phyloP scores from a whole-genome alignment of 2,329 filamentous ascomycete species.

The Zymoseptoria passerinii region DNA sequence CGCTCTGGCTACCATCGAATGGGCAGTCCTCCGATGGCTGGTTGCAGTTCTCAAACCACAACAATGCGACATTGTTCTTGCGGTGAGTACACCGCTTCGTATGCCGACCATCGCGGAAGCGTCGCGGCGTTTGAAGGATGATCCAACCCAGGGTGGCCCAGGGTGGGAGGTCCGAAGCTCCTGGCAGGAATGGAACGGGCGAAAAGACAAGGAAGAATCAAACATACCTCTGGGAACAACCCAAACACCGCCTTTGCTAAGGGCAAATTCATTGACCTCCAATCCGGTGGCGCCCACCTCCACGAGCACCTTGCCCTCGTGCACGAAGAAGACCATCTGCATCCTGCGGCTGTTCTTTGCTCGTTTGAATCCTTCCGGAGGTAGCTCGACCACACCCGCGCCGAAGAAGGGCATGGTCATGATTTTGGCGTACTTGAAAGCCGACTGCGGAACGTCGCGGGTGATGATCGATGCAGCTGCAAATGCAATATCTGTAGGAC shows the following conservation, averaged over 20 bases:
- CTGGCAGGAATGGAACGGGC: constrained; percentile 9
- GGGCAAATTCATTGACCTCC: constrained; percentile 65
- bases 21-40: constrained; percentile 6
- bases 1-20: constrained; percentile 7
- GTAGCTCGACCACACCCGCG: constrained; percentile 80
- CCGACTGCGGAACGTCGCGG: constrained; percentile 52
- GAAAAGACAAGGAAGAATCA: constrained; percentile 27
- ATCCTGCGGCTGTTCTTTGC: constrained; percentile 90
- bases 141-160: neutral
- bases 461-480: constrained; percentile 49
- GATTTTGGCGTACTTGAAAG: constrained; percentile 84
- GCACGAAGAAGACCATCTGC: constrained; percentile 95
- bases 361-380: constrained; percentile 72
- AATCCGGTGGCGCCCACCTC: constrained; percentile 46
- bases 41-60: constrained; percentile 14
- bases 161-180: constrained; percentile 3
- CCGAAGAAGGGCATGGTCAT: constrained; percentile 79
- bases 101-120: constrained; percentile 1
- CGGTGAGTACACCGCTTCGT: constrained; percentile 19
- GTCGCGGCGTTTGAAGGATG: neutral
- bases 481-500: constrained; percentile 50
- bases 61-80: constrained; percentile 11
- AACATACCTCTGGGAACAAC: constrained; percentile 82
- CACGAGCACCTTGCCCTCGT: constrained; percentile 72
- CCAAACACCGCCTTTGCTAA: constrained; percentile 81